phyloP scores from a whole-genome alignment of 495 filamentous ascomycete species.

The Aspergillus heteromorphus region DNA sequence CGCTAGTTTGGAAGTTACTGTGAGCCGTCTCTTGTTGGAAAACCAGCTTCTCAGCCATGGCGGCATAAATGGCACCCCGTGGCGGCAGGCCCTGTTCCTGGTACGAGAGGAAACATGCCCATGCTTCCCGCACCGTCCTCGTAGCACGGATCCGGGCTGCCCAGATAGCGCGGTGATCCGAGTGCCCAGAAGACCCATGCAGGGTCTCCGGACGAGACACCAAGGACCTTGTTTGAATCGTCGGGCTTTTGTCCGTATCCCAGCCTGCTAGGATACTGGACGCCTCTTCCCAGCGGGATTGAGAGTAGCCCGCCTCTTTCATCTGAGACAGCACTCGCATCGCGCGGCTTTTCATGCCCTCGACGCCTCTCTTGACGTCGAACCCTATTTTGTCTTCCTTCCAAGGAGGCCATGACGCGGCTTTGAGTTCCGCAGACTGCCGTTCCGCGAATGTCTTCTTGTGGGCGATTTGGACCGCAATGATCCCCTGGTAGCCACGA shows the following conservation, averaged over 20 bases:
- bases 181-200: slow-evolving; percentile 8
- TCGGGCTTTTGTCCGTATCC: slow-evolving; percentile 65
- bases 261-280: slow-evolving; percentile 56
- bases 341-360: slow-evolving; percentile 55
- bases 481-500: slow-evolving; percentile 58
- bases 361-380: slow-evolving; percentile 49
- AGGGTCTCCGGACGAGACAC: slow-evolving; percentile 20
- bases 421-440: slow-evolving; percentile 54
- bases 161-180: slow-evolving; percentile 41
- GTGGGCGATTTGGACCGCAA: slow-evolving; percentile 57
- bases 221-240: slow-evolving; percentile 57
- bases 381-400: slow-evolving; percentile 57
- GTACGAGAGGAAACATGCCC: slow-evolving; percentile 60
- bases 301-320: slow-evolving; percentile 58
- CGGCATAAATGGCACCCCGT: slow-evolving; percentile 43
- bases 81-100: slow-evolving; percentile 33
- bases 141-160: slow-evolving; percentile 59
- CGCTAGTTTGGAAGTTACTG: slow-evolving; percentile 15
- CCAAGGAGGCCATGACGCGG: slow-evolving; percentile 66
- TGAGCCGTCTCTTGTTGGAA: slow-evolving; percentile 28
- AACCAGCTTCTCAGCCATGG: slow-evolving; percentile 58
- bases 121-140: slow-evolving; percentile 65
- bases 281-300: slow-evolving; percentile 50
- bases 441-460: slow-evolving; percentile 55
- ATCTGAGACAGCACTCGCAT: slow-evolving; percentile 52